Conservation (phyloP, 78 protist genomes). For the Monosiga brevicollis region DNA sequence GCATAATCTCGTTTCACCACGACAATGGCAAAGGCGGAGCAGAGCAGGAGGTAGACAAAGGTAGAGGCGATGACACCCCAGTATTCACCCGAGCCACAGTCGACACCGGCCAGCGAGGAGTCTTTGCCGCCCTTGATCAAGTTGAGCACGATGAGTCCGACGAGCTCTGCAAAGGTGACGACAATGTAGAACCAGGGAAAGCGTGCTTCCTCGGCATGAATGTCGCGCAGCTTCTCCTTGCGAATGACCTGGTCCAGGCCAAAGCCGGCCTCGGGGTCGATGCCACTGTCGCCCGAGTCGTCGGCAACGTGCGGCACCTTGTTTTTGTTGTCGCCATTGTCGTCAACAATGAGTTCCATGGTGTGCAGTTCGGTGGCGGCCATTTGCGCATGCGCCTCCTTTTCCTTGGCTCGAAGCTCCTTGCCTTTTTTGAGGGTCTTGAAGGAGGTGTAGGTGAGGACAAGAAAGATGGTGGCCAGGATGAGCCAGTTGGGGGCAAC, state of each 20-base stretch:
- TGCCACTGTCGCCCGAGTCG: no score
- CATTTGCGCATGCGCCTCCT: background rate
- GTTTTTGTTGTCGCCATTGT: background rate
- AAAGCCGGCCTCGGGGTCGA: no score
- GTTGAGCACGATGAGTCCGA: background rate
- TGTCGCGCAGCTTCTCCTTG: background rate
- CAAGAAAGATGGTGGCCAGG: background rate
- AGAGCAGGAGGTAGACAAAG: background rate
- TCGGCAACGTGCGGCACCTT: background rate
- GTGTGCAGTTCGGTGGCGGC: no score
- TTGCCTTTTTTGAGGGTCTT: slow-evolving; percentile 4
- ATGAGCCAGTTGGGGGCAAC: slow-evolving; percentile 36
- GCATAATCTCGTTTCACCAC: background rate
- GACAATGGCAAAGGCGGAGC: background rate
- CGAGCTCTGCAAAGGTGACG: background rate
- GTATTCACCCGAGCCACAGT: background rate
- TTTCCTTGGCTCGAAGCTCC: background rate
- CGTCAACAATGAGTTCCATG: background rate
- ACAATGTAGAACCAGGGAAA: background rate
- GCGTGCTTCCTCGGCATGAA: background rate
- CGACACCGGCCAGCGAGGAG: slow-evolving; percentile 12
- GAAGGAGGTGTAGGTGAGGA: slow-evolving; percentile 14
- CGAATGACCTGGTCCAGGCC: background rate
- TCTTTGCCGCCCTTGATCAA: slow-evolving; percentile 19
- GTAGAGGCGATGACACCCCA: slow-evolving; percentile 8